Evolutionary conservation across 768 basidiomycete species (phyloP).

Genomic region (Suillus subluteus): DNA sequence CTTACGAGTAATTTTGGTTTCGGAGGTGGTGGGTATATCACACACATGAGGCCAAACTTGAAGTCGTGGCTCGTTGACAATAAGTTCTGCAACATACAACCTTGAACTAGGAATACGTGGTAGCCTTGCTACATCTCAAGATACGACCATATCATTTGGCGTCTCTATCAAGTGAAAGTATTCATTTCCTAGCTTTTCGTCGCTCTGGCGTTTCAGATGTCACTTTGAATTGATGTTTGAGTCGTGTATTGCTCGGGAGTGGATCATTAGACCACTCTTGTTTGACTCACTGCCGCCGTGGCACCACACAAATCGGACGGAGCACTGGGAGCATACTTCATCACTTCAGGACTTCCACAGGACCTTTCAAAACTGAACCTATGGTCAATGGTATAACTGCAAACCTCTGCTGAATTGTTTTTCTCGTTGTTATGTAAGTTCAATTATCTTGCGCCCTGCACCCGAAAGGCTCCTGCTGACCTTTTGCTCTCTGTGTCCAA

Average conservation of each 20-base stretch:
- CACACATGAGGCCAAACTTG: neutral
- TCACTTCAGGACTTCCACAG: constrained; percentile 22
- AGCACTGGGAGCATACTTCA: constrained; percentile 26
- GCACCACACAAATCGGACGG: constrained; percentile 30
- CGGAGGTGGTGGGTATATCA: constrained; percentile 11
- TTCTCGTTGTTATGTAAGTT: constrained; percentile 40
- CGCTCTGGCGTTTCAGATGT: constrained; percentile 13
- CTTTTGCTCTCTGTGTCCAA: constrained; percentile 17
- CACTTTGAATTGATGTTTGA: constrained; percentile 31
- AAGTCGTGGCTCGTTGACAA: constrained; percentile 10
- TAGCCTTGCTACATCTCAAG: constrained; percentile 22
- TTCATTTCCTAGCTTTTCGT: constrained; percentile 24
- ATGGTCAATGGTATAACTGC: constrained; percentile 36
- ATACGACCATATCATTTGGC: constrained; percentile 22
- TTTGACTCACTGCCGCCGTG: constrained; percentile 26
- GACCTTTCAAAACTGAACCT: constrained; percentile 30
- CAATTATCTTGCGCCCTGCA: constrained; percentile 26
- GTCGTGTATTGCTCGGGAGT: constrained; percentile 29
- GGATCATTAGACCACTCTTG: constrained; percentile 16
- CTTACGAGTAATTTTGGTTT: constrained; percentile 6
- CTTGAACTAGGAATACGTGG: constrained; percentile 34
- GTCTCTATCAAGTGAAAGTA: constrained; percentile 22
- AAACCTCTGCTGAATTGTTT: constrained; percentile 28
- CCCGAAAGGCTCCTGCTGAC: constrained; percentile 29
- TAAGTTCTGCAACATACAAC: constrained; percentile 15